phyloP scores from a whole-genome alignment of 73 alveolate genomes.

The Tetrahymena borealis region DNA sequence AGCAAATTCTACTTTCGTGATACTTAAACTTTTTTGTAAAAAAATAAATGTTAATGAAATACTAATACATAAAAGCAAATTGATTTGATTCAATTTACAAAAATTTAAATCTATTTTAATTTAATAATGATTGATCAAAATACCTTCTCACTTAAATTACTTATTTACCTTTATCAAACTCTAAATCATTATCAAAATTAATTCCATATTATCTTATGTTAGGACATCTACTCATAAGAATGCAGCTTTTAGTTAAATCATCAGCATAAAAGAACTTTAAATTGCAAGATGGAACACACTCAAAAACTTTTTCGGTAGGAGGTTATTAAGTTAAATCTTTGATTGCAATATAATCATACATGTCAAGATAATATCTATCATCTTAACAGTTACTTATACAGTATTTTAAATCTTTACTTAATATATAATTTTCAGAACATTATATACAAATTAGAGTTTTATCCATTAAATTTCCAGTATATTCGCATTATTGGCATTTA shows the following conservation, averaged over 20 bases:
- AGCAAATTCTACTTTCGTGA: neutral
- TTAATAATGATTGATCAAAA: too few relatives aligned
- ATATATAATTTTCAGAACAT: neutral
- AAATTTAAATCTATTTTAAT: too few relatives aligned
- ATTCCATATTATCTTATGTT: neutral
- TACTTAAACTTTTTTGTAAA: neutral
- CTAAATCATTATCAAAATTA: neutral
- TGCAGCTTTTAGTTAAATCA: neutral
- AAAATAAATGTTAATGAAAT: neutral
- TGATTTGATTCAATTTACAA: neutral
- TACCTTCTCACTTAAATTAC: neutral
- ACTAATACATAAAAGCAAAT: neutral
- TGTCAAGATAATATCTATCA: neutral
- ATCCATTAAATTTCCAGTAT: neutral
- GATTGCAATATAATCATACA: neutral
- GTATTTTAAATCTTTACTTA: neutral
- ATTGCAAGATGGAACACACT: neutral
- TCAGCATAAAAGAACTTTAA: neutral
- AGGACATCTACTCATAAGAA: neutral
- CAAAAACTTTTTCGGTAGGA: neutral
- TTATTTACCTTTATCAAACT: neutral
- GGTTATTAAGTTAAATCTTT: neutral
- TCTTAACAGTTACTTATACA: neutral
- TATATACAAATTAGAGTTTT: neutral
- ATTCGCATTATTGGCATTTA: neutral